Conservation (phyloP, 208 protist species). For the Lotmaria passim region DNA sequence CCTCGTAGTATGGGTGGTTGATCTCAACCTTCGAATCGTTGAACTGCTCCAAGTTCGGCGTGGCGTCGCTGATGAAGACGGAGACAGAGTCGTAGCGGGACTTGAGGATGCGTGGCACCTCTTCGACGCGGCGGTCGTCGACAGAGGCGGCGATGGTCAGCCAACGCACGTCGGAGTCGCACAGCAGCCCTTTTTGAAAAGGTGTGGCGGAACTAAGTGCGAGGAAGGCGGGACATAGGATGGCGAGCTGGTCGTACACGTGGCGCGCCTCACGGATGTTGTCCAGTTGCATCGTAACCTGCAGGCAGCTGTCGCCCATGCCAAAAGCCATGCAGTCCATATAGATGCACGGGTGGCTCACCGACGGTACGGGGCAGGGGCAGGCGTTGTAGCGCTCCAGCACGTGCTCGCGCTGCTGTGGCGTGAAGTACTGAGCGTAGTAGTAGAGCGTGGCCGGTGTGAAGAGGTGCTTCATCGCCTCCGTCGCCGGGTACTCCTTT, state of each 20-base stretch:
- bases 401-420: conserved; percentile 66
- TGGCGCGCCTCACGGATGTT: conserved; percentile 93
- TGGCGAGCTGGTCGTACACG: conserved; percentile 98
- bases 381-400: conserved; percentile 83
- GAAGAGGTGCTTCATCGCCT: conserved; percentile 78
- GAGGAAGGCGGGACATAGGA: conserved; percentile 96
- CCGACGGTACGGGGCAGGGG: conserved; percentile 81
- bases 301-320: conserved; percentile 98
- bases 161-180: conserved; percentile 97
- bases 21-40: conserved; percentile 89
- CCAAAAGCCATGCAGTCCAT: conserved; percentile 99
- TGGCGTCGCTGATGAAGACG: conserved; percentile 86
- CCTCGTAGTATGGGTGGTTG: conserved; percentile 81
- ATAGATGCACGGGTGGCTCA: conserved; percentile 94
- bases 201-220: conserved; percentile 96
- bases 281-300: conserved; percentile 97
- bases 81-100: conserved; percentile 97
- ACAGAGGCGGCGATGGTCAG: conserved; percentile 96
- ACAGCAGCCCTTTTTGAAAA: conserved; percentile 96
- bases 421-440: conserved; percentile 92
- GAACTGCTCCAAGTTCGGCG: conserved; percentile 77
- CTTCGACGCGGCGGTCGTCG: conserved; percentile 95
- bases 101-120: conserved; percentile 93
- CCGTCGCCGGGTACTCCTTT: conserved; percentile 47
- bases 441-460: conserved; percentile 89